phyloP scores from a whole-genome alignment of 2,329 filamentous ascomycete species.

The Lasiodiplodia hormozganensis region DNA sequence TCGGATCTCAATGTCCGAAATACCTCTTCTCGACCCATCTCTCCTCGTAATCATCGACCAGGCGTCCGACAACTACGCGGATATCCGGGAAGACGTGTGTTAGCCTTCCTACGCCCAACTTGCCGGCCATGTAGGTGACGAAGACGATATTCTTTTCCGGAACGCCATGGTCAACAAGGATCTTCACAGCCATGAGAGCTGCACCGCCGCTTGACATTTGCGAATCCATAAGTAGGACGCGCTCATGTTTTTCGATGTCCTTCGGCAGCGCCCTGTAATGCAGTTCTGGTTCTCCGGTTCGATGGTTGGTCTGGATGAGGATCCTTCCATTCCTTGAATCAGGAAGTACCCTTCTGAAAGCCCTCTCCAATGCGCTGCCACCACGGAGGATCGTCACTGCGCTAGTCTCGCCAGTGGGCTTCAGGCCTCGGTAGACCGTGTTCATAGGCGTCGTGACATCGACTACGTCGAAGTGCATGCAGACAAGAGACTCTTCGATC shows the following conservation, averaged over 20 bases:
- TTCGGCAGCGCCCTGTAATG: conserved; percentile 82
- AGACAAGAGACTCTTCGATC: conserved; percentile 65
- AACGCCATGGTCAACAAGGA: conserved; percentile 94
- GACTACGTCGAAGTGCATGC: conserved; percentile 69
- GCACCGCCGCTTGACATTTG: conserved; percentile 93
- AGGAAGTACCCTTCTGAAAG: conserved; percentile 86
- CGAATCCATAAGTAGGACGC: conserved; percentile 85
- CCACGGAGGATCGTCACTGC: conserved; percentile 90
- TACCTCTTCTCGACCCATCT: conserved; percentile 92
- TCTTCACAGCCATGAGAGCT: conserved; percentile 90
- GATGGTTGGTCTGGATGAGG: conserved; percentile 82
- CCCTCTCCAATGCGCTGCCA: conserved; percentile 86
- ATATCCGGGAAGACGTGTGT: conserved; percentile 89
- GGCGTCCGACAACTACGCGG: conserved; percentile 81
- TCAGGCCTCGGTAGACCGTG: conserved; percentile 73
- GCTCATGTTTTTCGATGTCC: conserved; percentile 75
- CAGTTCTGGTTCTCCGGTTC: conserved; percentile 81
- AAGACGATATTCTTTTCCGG: conserved; percentile 84
- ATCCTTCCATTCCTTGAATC: conserved; percentile 90
- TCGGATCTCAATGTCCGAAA: conserved; percentile 72
- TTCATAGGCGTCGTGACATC: conserved; percentile 75
- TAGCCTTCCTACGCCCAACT: conserved; percentile 81
- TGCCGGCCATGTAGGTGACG: conserved; percentile 89
- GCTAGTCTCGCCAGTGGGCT: conserved; percentile 71
- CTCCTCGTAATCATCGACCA: conserved; percentile 81